Evolutionary conservation across 2,329 filamentous ascomycete species (phyloP), one percentile per base, ranked within the genome.

Genomic region (Gnomoniopsis smithogilvyi): DNA sequence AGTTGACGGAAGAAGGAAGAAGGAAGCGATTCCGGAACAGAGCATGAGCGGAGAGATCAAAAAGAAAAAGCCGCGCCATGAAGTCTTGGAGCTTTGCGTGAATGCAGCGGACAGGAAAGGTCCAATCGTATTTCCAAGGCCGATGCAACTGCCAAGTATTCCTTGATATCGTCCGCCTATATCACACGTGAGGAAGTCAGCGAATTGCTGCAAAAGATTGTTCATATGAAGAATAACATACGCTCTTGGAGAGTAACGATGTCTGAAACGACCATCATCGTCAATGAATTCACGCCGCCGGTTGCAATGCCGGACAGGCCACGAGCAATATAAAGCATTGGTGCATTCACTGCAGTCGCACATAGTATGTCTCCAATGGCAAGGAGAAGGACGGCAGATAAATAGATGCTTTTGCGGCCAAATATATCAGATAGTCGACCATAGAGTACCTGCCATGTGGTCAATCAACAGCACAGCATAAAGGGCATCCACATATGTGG

Each of bases 91-190:
- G 24, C 70, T 64, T 64, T 74, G 70, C 11, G 74, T 73, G 56
- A 80, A 79, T 1, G 70, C 78, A 6, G 76, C 75, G 2, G 75
- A 77, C 38, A 81, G 66, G 53, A 81, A 75, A 0, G 78, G 78
- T 2, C 78, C 78, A 19, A 75, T 69, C 17, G 75, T 70, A 64
- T 80, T 80, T 3, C 78, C 78, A 6, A 77, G 50, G 0, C 76
- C 78, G 2, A 80, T 68, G 38, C 73, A 72, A 3, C 73, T 72
- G 30, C 77, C 76, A 14, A 80, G 61, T 8, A 80, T 76, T 4
- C 78, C 78, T 62, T 59, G 56, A n/a, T 59, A 52, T 30, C 41
- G 43, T 4, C 72, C 73, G 0, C 26, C 26, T 30, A 30, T 4
- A n/a, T n/a, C n/a, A 30, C 4, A 30, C 26, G 26, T 30, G 26